phyloP scores from a whole-genome alignment of 2,329 filamentous ascomycete species.

The Phoma sp. region DNA sequence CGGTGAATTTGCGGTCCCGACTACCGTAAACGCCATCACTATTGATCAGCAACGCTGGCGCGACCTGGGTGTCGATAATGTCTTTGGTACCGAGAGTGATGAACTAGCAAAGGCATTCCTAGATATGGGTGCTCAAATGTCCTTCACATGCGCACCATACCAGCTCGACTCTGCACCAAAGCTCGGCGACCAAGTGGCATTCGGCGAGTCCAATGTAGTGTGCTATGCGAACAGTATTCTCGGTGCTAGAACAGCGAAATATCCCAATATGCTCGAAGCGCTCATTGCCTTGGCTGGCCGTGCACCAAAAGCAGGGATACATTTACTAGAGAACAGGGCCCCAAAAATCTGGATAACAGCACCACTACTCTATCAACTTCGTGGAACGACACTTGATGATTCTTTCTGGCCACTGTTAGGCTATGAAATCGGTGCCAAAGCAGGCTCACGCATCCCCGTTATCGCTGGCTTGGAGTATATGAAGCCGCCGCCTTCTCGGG shows the following conservation, averaged over 20 bases:
- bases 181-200: constrained; percentile 52
- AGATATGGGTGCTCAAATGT: constrained; percentile 52
- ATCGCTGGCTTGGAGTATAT: constrained; percentile 45
- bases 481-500: constrained; percentile 13
- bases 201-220: constrained; percentile 58
- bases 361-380: neutral
- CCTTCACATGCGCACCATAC: constrained; percentile 57
- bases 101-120: constrained; percentile 50
- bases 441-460: constrained; percentile 45
- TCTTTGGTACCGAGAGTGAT: constrained; percentile 40
- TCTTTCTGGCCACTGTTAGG: constrained; percentile 52
- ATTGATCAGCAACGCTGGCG: constrained; percentile 54
- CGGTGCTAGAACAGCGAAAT: constrained; percentile 55
- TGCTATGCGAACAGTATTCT: constrained; percentile 58
- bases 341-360: constrained; percentile 5
- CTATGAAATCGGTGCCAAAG: constrained; percentile 46
- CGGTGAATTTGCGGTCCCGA: constrained; percentile 50
- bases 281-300: constrained; percentile 55
- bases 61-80: constrained; percentile 44
- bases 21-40: constrained; percentile 55
- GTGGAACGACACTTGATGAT: constrained; percentile 36
- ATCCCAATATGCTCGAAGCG: constrained; percentile 56
- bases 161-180: constrained; percentile 46
- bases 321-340: constrained; percentile 32
- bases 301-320: constrained; percentile 39